These are phyloP conservation scores for Tripidium arundinaceum DNA, from an alignment of 202 grass and related monocot genomes.

Conservation along the genomic window DNA sequence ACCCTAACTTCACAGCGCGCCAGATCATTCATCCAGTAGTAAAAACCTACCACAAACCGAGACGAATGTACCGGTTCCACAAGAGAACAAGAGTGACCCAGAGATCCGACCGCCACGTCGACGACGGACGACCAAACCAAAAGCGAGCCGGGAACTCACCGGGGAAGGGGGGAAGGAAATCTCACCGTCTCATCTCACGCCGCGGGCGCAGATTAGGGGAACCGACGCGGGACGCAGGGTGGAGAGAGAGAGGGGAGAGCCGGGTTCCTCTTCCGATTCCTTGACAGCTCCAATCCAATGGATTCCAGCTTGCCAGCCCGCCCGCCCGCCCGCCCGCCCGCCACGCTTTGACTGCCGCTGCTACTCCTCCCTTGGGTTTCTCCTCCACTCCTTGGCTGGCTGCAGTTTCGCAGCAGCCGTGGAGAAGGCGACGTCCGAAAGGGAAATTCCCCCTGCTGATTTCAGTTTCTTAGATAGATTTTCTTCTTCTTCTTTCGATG, in stretches of 20 bases:
- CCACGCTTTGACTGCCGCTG: background rate
- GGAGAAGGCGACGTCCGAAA: constrained; percentile 17
- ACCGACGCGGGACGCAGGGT: background rate
- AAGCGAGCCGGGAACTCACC: background rate
- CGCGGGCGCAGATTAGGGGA: background rate
- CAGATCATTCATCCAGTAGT: background rate
- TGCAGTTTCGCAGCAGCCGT: background rate
- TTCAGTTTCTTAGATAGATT: background rate
- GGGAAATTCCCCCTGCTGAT: background rate
- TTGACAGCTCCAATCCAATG: background rate
- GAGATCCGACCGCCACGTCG: background rate
- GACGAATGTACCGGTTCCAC: background rate
- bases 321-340: background rate
- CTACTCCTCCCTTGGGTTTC: background rate
- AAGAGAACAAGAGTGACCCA: too few relatives aligned
- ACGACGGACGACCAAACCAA: background rate
- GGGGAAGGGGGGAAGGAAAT: background rate
- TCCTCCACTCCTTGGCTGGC: background rate
- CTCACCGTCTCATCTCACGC: constrained; percentile 27
- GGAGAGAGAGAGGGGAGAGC: background rate
- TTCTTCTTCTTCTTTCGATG: background rate
- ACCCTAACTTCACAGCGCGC: background rate
- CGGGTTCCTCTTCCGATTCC: constrained; percentile 17
- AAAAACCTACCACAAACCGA: background rate
- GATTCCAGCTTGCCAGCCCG: background rate